phyloP scores from a whole-genome alignment of 805 yeast species.

The Wickerhamiella nectarea region DNA sequence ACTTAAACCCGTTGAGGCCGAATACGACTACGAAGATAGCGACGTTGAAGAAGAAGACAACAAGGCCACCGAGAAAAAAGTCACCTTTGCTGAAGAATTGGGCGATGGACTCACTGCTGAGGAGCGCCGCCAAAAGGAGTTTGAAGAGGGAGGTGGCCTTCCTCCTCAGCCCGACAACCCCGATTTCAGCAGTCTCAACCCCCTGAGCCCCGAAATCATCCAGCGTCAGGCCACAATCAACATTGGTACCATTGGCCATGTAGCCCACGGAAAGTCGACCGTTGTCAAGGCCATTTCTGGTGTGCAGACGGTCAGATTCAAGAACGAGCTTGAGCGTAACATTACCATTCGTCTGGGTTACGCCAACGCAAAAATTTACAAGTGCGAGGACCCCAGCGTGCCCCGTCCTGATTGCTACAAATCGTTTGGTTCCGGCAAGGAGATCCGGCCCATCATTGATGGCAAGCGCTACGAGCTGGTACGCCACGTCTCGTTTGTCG shows the following conservation, averaged over 20 bases:
- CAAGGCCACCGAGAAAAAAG: conserved; percentile 39
- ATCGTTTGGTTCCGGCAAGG: conserved; percentile 89
- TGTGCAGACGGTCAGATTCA: conserved; percentile 97
- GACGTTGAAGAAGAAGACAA: conserved; percentile 24
- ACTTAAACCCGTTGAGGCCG: conserved; percentile 31
- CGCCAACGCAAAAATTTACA: conserved; percentile 97
- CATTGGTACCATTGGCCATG: conserved; percentile 86
- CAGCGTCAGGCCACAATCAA: conserved; percentile 94
- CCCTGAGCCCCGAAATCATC: conserved; percentile 87
- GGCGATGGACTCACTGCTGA: conserved; percentile 52
- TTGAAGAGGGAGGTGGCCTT: conserved; percentile 96
- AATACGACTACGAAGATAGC: conserved; percentile 33
- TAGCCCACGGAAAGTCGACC: conserved; percentile 89
- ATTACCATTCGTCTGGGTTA: conserved; percentile 97
- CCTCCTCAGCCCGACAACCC: conserved; percentile 93
- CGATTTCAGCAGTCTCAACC: conserved; percentile 67
- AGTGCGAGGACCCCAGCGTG: conserved; percentile 71
- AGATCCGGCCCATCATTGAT: conserved; percentile 83
- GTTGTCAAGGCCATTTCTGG: conserved; percentile 95
- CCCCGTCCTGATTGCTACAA: conserved; percentile 92
- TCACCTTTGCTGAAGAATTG: conserved; percentile 50
- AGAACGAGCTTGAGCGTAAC: conserved; percentile 97
- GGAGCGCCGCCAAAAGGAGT: conserved; percentile 67
- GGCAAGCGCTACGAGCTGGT: conserved; percentile 73
- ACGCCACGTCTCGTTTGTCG: conserved; percentile 97